These are phyloP conservation scores for Lachnellula cervina DNA, from an alignment of 2,329 filamentous ascomycete species.

Conservation along the genomic window DNA sequence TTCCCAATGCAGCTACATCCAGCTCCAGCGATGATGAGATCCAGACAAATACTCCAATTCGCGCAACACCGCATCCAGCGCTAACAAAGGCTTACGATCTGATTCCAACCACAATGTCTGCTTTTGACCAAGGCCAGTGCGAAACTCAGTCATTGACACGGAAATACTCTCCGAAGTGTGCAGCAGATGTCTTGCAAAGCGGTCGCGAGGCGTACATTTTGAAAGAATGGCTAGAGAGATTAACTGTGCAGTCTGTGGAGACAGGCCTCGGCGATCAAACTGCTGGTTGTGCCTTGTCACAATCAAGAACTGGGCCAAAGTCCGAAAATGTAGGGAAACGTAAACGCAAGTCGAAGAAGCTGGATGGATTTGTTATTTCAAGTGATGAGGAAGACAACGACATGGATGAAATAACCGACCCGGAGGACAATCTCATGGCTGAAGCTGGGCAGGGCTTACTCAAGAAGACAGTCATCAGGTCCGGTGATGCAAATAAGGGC, in stretches of 20 bases:
- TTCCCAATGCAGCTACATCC: slow-evolving; percentile 12
- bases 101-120: slow-evolving; percentile 60
- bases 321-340: slow-evolving; percentile 49
- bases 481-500: slow-evolving; percentile 34
- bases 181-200: slow-evolving; percentile 69
- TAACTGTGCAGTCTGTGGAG: slow-evolving; percentile 74
- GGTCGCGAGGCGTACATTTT: slow-evolving; percentile 67
- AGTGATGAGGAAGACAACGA: slow-evolving; percentile 70
- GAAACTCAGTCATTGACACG: slow-evolving; percentile 72
- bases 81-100: slow-evolving; percentile 54
- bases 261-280: slow-evolving; percentile 41
- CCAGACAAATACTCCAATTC: slow-evolving; percentile 17
- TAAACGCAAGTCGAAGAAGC: slow-evolving; percentile 59
- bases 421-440: slow-evolving; percentile 43
- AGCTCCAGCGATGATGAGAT: slow-evolving; percentile 36
- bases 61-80: slow-evolving; percentile 46
- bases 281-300: slow-evolving; percentile 17
- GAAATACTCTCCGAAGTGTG: slow-evolving; percentile 72
- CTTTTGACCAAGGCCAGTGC: slow-evolving; percentile 75
- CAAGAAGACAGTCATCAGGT: slow-evolving; percentile 53
- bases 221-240: slow-evolving; percentile 72
- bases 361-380: slow-evolving; percentile 76
- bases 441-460: slow-evolving; percentile 34
- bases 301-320: slow-evolving; percentile 26
- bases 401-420: slow-evolving; percentile 63